Conservation (phyloP, 768 basidiomycete species). For the Mycena vulgaris region DNA sequence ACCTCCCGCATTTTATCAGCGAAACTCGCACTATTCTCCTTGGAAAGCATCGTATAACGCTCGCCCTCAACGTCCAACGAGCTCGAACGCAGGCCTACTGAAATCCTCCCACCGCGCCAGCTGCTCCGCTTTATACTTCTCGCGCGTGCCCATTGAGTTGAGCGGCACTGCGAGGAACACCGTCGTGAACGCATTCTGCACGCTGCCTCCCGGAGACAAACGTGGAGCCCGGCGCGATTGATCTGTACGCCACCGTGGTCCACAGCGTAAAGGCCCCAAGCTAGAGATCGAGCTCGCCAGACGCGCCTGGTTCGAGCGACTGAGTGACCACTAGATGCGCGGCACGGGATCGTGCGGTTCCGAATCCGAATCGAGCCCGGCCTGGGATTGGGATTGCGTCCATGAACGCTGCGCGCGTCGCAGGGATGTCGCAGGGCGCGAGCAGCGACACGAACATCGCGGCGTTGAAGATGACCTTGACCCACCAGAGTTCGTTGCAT, state of each 20-base stretch:
- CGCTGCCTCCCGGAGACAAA: conserved; percentile 45
- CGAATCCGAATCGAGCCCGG: conserved; percentile 37
- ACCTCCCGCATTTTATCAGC: conserved; percentile 37
- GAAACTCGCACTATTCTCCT: conserved; percentile 43
- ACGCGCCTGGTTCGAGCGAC: conserved; percentile 43
- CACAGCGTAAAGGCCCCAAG: conserved; percentile 46
- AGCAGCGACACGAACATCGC: conserved; percentile 58
- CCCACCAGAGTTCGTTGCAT: conserved; percentile 60
- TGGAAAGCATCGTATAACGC: conserved; percentile 51
- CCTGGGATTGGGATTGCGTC: conserved; percentile 41
- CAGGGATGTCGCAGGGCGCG: conserved; percentile 32
- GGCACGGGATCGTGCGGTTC: conserved; percentile 33
- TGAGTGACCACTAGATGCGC: conserved; percentile 45
- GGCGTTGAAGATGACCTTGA: conserved; percentile 58
- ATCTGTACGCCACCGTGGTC: conserved; percentile 49
- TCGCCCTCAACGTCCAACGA: conserved; percentile 49
- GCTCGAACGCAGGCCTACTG: conserved; percentile 44
- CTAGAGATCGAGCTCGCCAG: conserved; percentile 46
- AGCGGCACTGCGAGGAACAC: conserved; percentile 52
- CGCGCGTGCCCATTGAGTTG: conserved; percentile 50
- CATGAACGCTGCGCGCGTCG: conserved; percentile 36
- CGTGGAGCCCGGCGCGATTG: conserved; percentile 43
- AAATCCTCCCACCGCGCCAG: conserved; percentile 48
- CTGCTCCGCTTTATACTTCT: conserved; percentile 45
- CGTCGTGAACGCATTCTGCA: conserved; percentile 44